These are phyloP conservation scores for Ramaria rubella DNA, from an alignment of 768 basidiomycete genomes.

Conservation along the genomic window DNA sequence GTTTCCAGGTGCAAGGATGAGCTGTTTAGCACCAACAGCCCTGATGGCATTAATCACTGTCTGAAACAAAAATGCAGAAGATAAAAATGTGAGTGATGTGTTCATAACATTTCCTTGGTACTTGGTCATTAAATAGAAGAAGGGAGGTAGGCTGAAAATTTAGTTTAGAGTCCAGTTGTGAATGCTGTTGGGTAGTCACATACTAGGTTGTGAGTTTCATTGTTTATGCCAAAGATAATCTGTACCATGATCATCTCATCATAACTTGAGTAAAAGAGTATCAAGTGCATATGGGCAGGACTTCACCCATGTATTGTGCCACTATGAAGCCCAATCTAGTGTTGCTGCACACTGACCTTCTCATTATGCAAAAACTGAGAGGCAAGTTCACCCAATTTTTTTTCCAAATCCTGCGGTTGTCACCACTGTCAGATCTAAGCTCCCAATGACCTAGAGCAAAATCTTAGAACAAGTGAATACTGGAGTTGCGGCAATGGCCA, in stretches of 20 bases:
- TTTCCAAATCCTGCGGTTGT: conserved; percentile 37
- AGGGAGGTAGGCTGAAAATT: conserved; percentile 34
- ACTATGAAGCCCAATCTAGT: too few relatives aligned
- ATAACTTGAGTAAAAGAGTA: too few relatives aligned
- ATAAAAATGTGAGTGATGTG: background rate
- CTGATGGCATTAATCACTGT: conserved; percentile 40
- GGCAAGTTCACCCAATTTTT: conserved; percentile 39
- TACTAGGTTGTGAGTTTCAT: conserved; percentile 43
- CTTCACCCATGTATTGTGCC: too few relatives aligned
- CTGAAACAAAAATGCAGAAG: background rate
- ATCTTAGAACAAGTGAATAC: background rate
- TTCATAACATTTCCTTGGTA: background rate
- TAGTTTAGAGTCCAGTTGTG: background rate
- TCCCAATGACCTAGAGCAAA: conserved; percentile 34
- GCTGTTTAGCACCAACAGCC: conserved; percentile 32
- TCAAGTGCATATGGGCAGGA: too few relatives aligned
- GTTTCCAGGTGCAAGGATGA: conserved; percentile 42
- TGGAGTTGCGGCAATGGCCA: background rate
- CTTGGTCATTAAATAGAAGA: conserved; percentile 35
- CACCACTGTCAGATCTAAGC: conserved; percentile 39
- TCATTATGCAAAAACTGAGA: conserved; percentile 31
- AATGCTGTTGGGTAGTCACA: background rate
- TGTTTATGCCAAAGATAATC: conserved; percentile 43
- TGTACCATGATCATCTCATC: too few relatives aligned
- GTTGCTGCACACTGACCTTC: too few relatives aligned